These are phyloP conservation scores for Trichophyton schoenleinii DNA, from an alignment of 2,329 filamentous ascomycete genomes.

Conservation along the genomic window DNA sequence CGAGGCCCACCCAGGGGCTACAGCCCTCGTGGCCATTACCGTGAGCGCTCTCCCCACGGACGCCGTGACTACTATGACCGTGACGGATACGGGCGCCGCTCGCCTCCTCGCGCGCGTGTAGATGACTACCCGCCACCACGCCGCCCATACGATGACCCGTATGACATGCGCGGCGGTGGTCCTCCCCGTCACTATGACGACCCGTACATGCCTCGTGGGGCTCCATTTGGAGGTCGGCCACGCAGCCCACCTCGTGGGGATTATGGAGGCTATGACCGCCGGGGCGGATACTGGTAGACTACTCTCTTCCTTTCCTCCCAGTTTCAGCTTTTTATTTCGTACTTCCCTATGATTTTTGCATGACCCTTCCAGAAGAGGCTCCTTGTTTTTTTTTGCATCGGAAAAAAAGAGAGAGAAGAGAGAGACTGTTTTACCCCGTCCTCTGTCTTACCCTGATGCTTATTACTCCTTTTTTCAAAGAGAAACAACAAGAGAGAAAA, in stretches of 20 bases:
- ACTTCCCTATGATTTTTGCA: neutral
- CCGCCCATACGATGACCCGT: constrained; percentile 49
- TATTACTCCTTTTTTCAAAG: constrained; percentile 3
- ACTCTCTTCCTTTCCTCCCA: constrained; percentile 19
- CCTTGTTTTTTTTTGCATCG: constrained; percentile 3
- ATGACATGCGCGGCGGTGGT: constrained; percentile 35
- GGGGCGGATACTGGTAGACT: constrained; percentile 32
- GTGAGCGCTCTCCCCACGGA: constrained; percentile 66
- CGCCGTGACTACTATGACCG: constrained; percentile 81
- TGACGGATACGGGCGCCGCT: constrained; percentile 61
- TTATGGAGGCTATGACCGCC: constrained; percentile 33
- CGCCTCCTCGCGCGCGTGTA: constrained; percentile 52
- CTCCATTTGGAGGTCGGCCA: constrained; percentile 39
- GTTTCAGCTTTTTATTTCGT: constrained; percentile 12
- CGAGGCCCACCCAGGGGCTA: constrained; percentile 71
- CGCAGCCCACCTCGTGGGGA: constrained; percentile 28
- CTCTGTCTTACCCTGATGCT: constrained; percentile 6
- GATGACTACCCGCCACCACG: constrained; percentile 60
- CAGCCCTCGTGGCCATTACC: constrained; percentile 74
- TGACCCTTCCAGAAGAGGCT: neutral
- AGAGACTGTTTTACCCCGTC: neutral
- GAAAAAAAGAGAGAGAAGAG: neutral
- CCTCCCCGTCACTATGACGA: constrained; percentile 46
- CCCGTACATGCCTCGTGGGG: constrained; percentile 42
- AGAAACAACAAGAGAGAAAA: neutral